Evolutionary conservation across 2,329 filamentous ascomycete species (phyloP).

Genomic region (Penicillium expansum): DNA sequence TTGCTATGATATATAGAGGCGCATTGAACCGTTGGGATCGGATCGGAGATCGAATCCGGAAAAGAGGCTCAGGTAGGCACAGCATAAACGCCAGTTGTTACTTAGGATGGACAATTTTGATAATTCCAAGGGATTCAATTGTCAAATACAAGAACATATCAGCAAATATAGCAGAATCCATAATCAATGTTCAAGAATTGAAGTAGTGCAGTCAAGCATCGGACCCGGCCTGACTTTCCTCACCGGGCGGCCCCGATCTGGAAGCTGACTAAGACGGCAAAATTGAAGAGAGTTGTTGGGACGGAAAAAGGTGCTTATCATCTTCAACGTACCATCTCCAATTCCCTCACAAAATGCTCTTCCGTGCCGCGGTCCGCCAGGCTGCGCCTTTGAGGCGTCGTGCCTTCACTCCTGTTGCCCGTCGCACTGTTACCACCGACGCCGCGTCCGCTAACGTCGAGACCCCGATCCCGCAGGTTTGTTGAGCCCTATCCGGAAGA

Average conservation of each 20-base stretch:
- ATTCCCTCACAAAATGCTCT: constrained; percentile 61
- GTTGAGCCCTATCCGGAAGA: constrained; percentile 42
- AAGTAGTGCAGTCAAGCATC: not conserved
- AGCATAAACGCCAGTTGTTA: not conserved
- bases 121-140: not conserved
- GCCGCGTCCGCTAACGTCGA: constrained; percentile 88
- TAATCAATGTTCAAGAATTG: not conserved
- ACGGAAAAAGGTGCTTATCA: constrained; percentile 11
- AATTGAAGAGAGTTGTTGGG: constrained; percentile 22
- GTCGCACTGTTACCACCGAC: constrained; percentile 87
- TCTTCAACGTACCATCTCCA: constrained; percentile 24
- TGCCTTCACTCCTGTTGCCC: constrained; percentile 49
- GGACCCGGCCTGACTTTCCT: constrained; percentile 11
- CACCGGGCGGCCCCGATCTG: constrained; percentile 33
- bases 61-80: not conserved
- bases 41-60: not conserved
- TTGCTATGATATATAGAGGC: not conserved
- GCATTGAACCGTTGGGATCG: not conserved
- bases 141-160: not conserved
- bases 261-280: constrained; percentile 32
- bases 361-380: constrained; percentile 64
- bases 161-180: not conserved
- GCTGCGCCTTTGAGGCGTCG: constrained; percentile 55
- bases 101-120: not conserved
- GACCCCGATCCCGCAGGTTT: constrained; percentile 65